Conservation (phyloP, 345 rosid species). For the Lepidium didymum region DNA sequence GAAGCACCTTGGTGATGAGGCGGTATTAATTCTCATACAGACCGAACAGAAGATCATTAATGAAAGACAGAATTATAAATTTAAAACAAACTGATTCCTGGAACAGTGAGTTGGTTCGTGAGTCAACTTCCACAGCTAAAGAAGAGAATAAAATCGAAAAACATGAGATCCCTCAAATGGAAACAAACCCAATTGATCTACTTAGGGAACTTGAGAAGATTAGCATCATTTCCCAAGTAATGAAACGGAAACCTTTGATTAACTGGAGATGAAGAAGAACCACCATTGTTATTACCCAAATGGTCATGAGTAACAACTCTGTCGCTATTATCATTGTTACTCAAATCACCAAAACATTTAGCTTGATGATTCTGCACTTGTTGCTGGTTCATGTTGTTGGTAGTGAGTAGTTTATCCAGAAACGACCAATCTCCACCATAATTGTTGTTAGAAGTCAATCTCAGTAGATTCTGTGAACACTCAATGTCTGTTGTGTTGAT, state of each 20-base stretch:
- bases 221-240: constrained; percentile 45
- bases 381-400: constrained; percentile 26
- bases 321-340: constrained; percentile 2
- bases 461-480: constrained; percentile 62
- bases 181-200: constrained; percentile 20
- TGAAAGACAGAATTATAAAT: neutral
- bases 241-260: constrained; percentile 58
- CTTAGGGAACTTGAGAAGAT: constrained; percentile 51
- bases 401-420: constrained; percentile 74
- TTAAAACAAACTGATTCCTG: neutral
- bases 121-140: constrained; percentile 20
- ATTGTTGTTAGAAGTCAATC: constrained; percentile 52
- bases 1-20: no score
- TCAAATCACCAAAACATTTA: constrained; percentile 19
- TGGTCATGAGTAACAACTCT: constrained; percentile 21
- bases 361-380: constrained; percentile 25
- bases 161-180: neutral
- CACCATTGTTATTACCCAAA: constrained; percentile 28
- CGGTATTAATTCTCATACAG: no score
- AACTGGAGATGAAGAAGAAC: constrained; percentile 27
- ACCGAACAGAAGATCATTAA: neutral
- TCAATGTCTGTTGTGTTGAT: constrained; percentile 42
- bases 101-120: constrained; percentile 3
- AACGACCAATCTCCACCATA: constrained; percentile 75
- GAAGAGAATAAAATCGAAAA: constrained; percentile 11